These are phyloP conservation scores for Chaetomiaceae sp. DNA, from an alignment of 2,329 filamentous ascomycete genomes.

Conservation along the genomic window DNA sequence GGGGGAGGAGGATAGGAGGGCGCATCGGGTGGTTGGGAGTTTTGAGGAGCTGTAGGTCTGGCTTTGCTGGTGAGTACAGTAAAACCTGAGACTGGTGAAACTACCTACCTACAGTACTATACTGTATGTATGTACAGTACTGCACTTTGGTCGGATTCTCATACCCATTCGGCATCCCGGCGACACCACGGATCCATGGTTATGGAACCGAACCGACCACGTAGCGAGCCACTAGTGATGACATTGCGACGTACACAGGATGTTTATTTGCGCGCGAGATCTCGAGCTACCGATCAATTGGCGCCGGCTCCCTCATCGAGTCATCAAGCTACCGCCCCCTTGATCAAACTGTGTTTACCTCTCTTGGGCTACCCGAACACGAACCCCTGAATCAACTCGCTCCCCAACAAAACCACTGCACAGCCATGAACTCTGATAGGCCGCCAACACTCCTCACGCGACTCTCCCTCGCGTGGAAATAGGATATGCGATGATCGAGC, in stretches of 20 bases:
- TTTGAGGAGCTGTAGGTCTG: constrained; percentile 30
- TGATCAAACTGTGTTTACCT: background rate
- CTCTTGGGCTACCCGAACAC: background rate
- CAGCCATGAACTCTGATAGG: background rate
- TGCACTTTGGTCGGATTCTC: too few relatives aligned
- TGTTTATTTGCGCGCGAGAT: too few relatives aligned
- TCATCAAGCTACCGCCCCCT: too few relatives aligned
- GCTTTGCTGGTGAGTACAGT: too few relatives aligned
- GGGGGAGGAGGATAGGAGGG: constrained; percentile 36
- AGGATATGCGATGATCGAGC: background rate
- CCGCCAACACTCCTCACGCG: constrained; percentile 7
- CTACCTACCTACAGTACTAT: too few relatives aligned
- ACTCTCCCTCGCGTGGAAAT: background rate
- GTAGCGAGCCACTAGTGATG: background rate
- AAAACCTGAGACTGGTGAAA: too few relatives aligned
- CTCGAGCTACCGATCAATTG: too few relatives aligned
- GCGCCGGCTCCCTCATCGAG: too few relatives aligned
- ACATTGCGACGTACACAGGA: background rate
- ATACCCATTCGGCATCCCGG: too few relatives aligned
- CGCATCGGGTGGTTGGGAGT: constrained; percentile 30
- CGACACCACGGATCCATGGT: background rate
- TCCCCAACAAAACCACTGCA: background rate
- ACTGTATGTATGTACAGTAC: too few relatives aligned
- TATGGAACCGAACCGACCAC: constrained; percentile 1
- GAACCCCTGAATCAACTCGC: background rate